Evolutionary conservation across 202 grass and related monocot species (phyloP), one percentile per base, ranked within the genome.

Genomic region (Hordeum pubiflorum): DNA sequence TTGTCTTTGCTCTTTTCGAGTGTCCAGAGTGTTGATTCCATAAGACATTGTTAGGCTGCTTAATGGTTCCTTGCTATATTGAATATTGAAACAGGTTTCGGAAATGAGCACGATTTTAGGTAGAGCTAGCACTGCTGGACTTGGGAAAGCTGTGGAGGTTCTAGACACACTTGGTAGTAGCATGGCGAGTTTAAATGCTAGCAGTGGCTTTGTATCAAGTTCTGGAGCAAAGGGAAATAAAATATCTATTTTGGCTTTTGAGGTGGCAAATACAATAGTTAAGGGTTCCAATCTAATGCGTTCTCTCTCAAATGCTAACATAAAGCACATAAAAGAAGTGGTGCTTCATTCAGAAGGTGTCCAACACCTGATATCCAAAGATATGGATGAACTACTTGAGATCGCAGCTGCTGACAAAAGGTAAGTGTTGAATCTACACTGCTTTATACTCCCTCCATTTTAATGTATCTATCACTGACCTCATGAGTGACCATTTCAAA

Each of bases 161-260:
- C 91, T 99, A 83, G 96, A 99, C 70, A 93, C 92, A 77, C 90
- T 99, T 83, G 96, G 96, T 69, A 99, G 92, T 80, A 99, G 92
- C 78, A 90, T 99, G 85, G 87, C 90, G 64, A 93, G 78, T 89
- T 91, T 99, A 80, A 89, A 93, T 81, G 62, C 89, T 65, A 86
- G 69, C 65, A 86, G 78, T 86, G 85, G 66, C 68, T 99, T 99
- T 90, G 89, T 87, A 50, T 86, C 92, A 64, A 88, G 82, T 70
- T 41, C 76, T 66, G 78, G 57, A 69, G 74, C 85, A 54, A 96
- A 96, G 74, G 88, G 86, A 69, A 93, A 86, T 60, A 93, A 83
- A 87, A 94, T 99, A 86, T 83, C 83, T 76, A 93, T 99, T 84
- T 87, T 99, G 81, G 87, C 90, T 63, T 99, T 99, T 79, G 96